These are phyloP conservation scores for Cystobasidium slooffiae DNA, from an alignment of 1,284 basidiomycete species.

Conservation along the genomic window DNA sequence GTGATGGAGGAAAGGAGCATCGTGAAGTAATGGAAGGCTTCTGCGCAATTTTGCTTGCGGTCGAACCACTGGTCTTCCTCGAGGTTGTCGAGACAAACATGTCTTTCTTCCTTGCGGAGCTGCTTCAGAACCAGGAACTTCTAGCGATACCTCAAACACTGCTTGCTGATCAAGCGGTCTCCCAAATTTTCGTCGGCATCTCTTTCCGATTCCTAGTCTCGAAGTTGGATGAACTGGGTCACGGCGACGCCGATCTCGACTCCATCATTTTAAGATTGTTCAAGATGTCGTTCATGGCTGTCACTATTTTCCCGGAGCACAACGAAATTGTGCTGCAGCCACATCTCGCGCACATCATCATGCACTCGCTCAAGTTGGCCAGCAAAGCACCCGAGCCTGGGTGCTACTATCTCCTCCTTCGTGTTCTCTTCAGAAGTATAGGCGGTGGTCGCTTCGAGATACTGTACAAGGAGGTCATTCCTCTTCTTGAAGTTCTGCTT, in stretches of 20 bases:
- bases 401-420: constrained; percentile 92
- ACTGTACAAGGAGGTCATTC: constrained; percentile 94
- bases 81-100: constrained; percentile 90
- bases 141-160: constrained; percentile 86
- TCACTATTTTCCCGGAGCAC: constrained; percentile 72
- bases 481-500: constrained; percentile 94
- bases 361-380: constrained; percentile 94
- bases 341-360: constrained; percentile 90
- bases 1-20: constrained; percentile 73
- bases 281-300: constrained; percentile 95
- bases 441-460: constrained; percentile 96
- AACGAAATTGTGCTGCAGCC: constrained; percentile 93
- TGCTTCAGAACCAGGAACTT: constrained; percentile 74
- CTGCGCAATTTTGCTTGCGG: constrained; percentile 56
- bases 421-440: constrained; percentile 93
- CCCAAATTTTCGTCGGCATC: constrained; percentile 89
- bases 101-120: constrained; percentile 80
- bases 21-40: constrained; percentile 89
- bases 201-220: constrained; percentile 85
- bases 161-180: constrained; percentile 81
- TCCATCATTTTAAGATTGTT: constrained; percentile 85
- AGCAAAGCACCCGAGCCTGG: constrained; percentile 87
- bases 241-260: constrained; percentile 70
- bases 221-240: constrained; percentile 78
- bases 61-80: constrained; percentile 88